Conservation (phyloP, 495 filamentous ascomycete species). For the Bombardia bombarda region DNA sequence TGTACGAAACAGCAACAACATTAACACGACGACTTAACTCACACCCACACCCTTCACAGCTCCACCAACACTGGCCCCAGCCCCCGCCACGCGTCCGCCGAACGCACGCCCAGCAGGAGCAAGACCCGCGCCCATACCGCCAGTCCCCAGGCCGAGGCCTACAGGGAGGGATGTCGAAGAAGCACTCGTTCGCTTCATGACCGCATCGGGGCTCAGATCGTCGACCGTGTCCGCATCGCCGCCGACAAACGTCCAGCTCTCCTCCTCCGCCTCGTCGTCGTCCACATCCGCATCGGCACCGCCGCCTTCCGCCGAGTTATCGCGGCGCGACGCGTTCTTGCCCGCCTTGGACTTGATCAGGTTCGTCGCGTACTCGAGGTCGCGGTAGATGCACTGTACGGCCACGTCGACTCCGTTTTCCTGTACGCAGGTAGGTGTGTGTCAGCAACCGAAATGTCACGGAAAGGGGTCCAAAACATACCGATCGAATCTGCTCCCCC, state of each 20-base stretch:
- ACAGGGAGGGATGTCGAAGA: no score
- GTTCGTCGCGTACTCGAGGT: slow-evolving; percentile 90
- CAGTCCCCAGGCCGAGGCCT: no score
- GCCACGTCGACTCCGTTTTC: slow-evolving; percentile 85
- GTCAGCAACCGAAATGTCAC: background rate
- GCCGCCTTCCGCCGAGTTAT: slow-evolving; percentile 9
- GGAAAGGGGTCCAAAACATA: slow-evolving; percentile 34
- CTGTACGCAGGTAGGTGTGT: slow-evolving; percentile 33
- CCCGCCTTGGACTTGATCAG: slow-evolving; percentile 57
- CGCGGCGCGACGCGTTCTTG: slow-evolving; percentile 46
- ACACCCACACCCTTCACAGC: no score
- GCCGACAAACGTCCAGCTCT: slow-evolving; percentile 44
- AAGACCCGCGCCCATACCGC: no score
- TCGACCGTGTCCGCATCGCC: slow-evolving; percentile 22
- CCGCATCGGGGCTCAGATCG: slow-evolving; percentile 10
- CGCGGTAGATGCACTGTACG: slow-evolving; percentile 88
- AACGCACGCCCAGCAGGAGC: no score
- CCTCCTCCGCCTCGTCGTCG: slow-evolving; percentile 34
- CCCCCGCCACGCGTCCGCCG: no score
- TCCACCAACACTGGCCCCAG: background rate
- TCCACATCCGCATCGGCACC: slow-evolving; percentile 11
- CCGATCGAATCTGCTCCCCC: slow-evolving; percentile 79
- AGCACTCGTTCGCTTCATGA: slow-evolving; percentile 7
- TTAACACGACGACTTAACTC: no score
- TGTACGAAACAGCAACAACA: no score